phyloP scores from a whole-genome alignment of 352 stramenopile species.

The Globisporangium irregulare region DNA sequence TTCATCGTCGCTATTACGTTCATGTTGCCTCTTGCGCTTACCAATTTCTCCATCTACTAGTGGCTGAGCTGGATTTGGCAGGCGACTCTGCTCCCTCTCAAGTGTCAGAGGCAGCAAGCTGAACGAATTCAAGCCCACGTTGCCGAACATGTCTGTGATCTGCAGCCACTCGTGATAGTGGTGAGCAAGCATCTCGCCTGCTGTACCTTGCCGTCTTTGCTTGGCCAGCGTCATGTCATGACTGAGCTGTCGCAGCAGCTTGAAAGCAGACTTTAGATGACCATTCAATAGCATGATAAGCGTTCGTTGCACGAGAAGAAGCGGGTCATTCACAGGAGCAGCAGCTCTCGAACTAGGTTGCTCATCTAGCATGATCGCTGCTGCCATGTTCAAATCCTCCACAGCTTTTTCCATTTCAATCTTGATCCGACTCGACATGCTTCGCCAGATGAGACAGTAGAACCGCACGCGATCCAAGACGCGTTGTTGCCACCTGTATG shows the following conservation, averaged over 20 bases:
- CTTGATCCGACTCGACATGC: conserved; percentile 36
- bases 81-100: conserved; percentile 20
- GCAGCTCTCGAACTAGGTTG: conserved; percentile 3
- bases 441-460: conserved; percentile 54
- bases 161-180: conserved; percentile 15
- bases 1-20: conserved; percentile 7
- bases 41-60: background rate
- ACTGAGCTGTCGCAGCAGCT: conserved; percentile 39
- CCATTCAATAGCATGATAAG: conserved; percentile 58
- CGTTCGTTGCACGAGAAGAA: conserved; percentile 42
- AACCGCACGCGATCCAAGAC: conserved; percentile 39
- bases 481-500: conserved; percentile 32
- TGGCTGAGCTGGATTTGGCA: conserved; percentile 8
- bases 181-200: background rate
- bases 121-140: conserved; percentile 45
- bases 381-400: conserved; percentile 50
- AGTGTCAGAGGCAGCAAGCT: conserved; percentile 31
- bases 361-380: conserved; percentile 25
- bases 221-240: conserved; percentile 7
- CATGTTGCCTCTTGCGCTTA: background rate
- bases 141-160: conserved; percentile 49
- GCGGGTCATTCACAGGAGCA: conserved; percentile 19
- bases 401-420: conserved; percentile 51
- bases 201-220: conserved; percentile 3
- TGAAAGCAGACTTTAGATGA: conserved; percentile 47